Percentiles rank a stretch among this genome's conserved stretches.
These are phyloP conservation scores for Marasmius sp. DNA, from an alignment of 1,284 basidiomycete species.

Conservation along the genomic window DNA sequence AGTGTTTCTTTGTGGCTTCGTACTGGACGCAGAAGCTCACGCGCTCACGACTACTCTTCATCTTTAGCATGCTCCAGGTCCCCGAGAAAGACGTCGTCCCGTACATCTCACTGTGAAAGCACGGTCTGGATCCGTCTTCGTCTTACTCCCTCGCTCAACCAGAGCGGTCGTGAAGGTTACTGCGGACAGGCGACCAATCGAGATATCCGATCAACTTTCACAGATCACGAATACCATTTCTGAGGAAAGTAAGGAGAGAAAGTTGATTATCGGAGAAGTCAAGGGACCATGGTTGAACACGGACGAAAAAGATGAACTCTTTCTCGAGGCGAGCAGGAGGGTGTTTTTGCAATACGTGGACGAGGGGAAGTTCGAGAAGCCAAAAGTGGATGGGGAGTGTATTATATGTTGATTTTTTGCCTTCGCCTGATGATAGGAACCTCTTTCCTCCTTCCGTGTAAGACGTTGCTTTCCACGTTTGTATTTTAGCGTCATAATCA, in stretches of 20 bases:
- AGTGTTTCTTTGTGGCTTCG: background rate
- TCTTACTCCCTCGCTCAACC: background rate
- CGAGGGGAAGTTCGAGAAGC: background rate
- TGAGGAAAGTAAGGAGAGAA: background rate
- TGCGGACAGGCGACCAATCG: background rate
- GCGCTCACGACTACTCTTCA: background rate
- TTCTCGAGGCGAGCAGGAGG: background rate
- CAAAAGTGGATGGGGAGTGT: background rate
- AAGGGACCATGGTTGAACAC: background rate
- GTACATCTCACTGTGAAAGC: background rate
- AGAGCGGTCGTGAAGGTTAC: background rate
- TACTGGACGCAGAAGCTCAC: background rate
- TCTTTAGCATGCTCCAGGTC: background rate
- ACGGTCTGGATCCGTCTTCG: background rate
- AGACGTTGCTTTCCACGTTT: background rate
- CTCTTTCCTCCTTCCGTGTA: background rate
- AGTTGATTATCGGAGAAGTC: background rate
- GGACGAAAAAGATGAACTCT: background rate
- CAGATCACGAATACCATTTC: background rate
- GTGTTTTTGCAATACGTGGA: background rate
- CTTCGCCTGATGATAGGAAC: background rate
- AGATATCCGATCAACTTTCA: background rate
- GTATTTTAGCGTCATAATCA: background rate
- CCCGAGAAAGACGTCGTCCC: background rate
- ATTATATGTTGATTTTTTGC: background rate